Evolutionary conservation across 75 land plant genomes (phyloP).

Genomic region (Cryptomeria japonica): DNA sequence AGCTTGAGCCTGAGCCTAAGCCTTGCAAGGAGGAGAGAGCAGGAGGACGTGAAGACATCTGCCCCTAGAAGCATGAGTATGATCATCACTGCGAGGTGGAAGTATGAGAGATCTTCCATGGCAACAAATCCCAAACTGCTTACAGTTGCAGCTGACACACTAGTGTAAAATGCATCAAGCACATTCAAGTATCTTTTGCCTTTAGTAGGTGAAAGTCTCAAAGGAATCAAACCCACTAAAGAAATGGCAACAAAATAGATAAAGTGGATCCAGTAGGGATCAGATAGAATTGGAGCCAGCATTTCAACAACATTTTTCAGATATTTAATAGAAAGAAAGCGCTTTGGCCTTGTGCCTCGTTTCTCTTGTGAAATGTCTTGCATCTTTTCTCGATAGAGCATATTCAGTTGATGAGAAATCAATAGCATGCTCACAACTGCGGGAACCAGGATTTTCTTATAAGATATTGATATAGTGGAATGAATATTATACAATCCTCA

Average conservation of each 20-base stretch:
- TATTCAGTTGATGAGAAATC: too few relatives aligned
- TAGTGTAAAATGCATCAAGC: constrained; percentile 58
- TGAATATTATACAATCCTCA: too few relatives aligned
- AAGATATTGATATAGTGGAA: too few relatives aligned
- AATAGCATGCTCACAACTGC: too few relatives aligned
- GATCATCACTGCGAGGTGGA: constrained; percentile 47
- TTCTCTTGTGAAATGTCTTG: too few relatives aligned
- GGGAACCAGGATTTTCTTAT: too few relatives aligned
- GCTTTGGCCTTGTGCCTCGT: too few relatives aligned
- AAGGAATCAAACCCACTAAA: not conserved
- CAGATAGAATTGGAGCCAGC: too few relatives aligned
- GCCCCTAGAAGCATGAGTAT: constrained; percentile 70
- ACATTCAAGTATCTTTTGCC: not conserved
- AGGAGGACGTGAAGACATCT: constrained; percentile 62
- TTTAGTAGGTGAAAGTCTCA: not conserved
- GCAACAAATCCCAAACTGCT: constrained; percentile 68
- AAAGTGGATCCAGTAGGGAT: constrained; percentile 16
- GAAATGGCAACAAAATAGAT: constrained; percentile 18
- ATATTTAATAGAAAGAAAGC: too few relatives aligned
- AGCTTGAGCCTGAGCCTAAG: constrained; percentile 22
- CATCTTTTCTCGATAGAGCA: too few relatives aligned
- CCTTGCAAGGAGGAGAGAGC: constrained; percentile 23
- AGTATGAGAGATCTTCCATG: constrained; percentile 58
- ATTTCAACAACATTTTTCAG: too few relatives aligned
- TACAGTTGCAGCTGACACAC: constrained; percentile 63